Evolutionary conservation across 208 protist species (phyloP), one percentile per base, ranked within the genome.

Genomic region (Leishmania guyanensis): DNA sequence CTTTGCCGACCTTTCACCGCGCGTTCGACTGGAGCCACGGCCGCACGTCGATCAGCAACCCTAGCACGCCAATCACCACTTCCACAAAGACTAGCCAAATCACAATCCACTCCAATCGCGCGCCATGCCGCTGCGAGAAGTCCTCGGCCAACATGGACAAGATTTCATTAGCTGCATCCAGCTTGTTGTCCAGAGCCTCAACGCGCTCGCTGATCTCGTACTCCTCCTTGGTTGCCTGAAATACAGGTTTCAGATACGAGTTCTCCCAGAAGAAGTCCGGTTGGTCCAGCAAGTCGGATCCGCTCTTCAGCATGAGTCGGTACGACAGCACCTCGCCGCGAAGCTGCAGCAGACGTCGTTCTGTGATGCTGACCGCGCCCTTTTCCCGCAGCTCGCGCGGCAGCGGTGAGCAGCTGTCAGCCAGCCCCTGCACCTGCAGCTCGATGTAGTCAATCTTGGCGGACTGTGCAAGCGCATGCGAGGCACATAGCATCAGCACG

Each of bases 371-470:
- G 33, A 88, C 91, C 6, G 74, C 80, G 12, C 92, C 92, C 56
- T 92, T 86, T 69, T 92, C 89, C 29, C 89, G 81, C 66, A 96
- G 65, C 73, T 94, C 88, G 51, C 86, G 87, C 65, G 92, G 92
- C 29, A 96, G 84, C 51, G 92, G 92, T 8, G 90, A 90, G 79
- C 92, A 96, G 78, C 81, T 90, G 74, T 93, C 84, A 6, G 91
- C 78, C 53, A 96, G 82, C 71, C 89, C 89, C 62, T 93, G 91
- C 60, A 96, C 91, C 85, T 93, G 90, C 20, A 93, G 64, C 71
- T 96, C 92, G 5, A 96, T 84, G 78, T 94, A 94, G 84, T 96
- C 92, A 83, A 96, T 94, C 81, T 96, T 96, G 33, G 90, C 92
- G 4, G 88, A 93, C 78, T 96, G 92, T 53, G 92, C 92, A 46